phyloP scores from a whole-genome alignment of 257 asterid genomes.

The Eucommia ulmoides region DNA sequence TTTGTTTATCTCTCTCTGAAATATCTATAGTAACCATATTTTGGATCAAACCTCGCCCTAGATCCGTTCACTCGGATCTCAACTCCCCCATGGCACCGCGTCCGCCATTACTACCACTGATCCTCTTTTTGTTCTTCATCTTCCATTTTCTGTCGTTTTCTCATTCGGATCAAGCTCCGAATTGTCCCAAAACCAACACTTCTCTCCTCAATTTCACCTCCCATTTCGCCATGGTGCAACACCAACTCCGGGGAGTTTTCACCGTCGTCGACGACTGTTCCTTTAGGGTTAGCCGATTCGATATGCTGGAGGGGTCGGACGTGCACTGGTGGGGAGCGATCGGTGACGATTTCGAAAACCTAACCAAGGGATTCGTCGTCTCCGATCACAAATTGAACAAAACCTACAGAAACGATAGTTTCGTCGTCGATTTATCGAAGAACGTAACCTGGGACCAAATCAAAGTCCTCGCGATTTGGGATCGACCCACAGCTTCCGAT shows the following conservation, averaged over 20 bases:
- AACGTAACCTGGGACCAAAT: conserved; percentile 82
- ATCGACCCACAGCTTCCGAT: conserved; percentile 74
- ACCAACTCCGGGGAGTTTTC: conserved; percentile 78
- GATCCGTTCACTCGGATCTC: no score
- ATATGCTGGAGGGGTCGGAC: conserved; percentile 80
- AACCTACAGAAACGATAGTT: conserved; percentile 55
- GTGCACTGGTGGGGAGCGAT: conserved; percentile 93
- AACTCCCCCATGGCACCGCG: no score
- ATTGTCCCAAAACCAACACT: conserved; percentile 43
- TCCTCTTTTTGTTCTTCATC: no score
- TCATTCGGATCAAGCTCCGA: conserved; percentile 39
- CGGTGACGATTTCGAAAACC: conserved; percentile 58
- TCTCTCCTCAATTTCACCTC: conserved; percentile 62
- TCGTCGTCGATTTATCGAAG: conserved; percentile 42
- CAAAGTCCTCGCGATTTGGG: conserved; percentile 72
- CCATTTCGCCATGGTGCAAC: conserved; percentile 81
- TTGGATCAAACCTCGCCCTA: no score
- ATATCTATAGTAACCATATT: no score
- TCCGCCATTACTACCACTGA: no score
- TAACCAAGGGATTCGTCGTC: conserved; percentile 58
- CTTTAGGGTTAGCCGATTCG: conserved; percentile 65
- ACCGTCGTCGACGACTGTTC: conserved; percentile 63
- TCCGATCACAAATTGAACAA: conserved; percentile 57
- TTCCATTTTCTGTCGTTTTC: no score
- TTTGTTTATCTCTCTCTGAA: no score